Conservation (phyloP, 768 basidiomycete species). For the Amanita jacksonii region DNA sequence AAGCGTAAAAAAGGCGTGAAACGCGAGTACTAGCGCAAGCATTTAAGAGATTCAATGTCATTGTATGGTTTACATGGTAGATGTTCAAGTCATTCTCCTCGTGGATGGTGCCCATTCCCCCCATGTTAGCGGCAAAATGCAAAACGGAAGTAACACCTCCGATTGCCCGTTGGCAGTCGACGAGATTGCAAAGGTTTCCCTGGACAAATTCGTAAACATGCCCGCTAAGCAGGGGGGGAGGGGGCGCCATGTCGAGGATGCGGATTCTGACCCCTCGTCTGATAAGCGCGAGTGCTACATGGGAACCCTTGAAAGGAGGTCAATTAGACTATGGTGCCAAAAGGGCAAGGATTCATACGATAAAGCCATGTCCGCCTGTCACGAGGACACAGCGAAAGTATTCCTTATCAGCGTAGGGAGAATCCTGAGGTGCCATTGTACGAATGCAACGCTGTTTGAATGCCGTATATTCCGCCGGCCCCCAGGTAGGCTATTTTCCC, state of each 20-base stretch:
- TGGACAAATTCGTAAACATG: slow-evolving; percentile 26
- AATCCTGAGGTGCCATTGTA: no score
- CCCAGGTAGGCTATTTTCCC: no score
- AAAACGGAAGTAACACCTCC: slow-evolving; percentile 31
- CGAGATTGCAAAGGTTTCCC: slow-evolving; percentile 37
- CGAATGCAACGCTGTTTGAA: no score
- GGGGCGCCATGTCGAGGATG: slow-evolving; percentile 37
- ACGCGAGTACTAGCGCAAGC: slow-evolving; percentile 31
- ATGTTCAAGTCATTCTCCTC: slow-evolving; percentile 36
- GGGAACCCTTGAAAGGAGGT: slow-evolving; percentile 32
- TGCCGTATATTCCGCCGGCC: no score
- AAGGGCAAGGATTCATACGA: slow-evolving; percentile 25
- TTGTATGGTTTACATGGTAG: slow-evolving; percentile 38
- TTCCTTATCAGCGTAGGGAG: neutral
- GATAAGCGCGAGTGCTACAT: slow-evolving; percentile 33
- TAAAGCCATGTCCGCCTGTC: slow-evolving; percentile 45
- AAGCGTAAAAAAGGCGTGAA: slow-evolving; percentile 41
- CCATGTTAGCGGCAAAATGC: slow-evolving; percentile 56
- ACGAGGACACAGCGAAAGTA: slow-evolving; percentile 22
- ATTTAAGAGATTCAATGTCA: slow-evolving; percentile 38
- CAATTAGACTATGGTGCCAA: slow-evolving; percentile 1
- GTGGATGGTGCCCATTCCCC: slow-evolving; percentile 58
- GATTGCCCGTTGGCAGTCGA: slow-evolving; percentile 28
- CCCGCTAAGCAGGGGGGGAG: slow-evolving; percentile 13
- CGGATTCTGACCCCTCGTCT: slow-evolving; percentile 15